These are phyloP conservation scores for Pseudopyricularia cyperi DNA, from an alignment of 2,329 filamentous ascomycete species.

Conservation along the genomic window DNA sequence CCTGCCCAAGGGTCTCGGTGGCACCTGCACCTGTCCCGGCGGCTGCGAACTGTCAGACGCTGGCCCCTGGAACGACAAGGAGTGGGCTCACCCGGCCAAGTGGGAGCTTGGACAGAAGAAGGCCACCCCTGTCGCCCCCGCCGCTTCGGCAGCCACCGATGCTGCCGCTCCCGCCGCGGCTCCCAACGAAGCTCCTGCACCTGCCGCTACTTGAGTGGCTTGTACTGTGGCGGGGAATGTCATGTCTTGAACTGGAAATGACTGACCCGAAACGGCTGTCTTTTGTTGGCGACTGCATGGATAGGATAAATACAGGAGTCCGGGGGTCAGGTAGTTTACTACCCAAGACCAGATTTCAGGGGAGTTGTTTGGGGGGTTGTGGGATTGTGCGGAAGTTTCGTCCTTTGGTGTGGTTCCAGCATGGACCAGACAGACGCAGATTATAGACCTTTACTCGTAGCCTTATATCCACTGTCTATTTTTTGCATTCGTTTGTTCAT, in stretches of 20 bases:
- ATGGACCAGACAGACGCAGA: background rate
- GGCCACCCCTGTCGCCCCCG: conserved; percentile 11
- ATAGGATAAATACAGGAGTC: background rate
- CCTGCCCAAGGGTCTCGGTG: conserved; percentile 76
- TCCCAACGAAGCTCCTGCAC: background rate
- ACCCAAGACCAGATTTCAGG: background rate
- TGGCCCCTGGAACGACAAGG: conserved; percentile 72
- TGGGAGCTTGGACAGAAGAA: conserved; percentile 34
- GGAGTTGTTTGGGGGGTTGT: background rate
- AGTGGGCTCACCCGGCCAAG: conserved; percentile 54
- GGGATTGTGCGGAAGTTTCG: background rate
- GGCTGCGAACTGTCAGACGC: conserved; percentile 80
- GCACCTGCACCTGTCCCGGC: conserved; percentile 65
- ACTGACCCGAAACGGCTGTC: background rate
- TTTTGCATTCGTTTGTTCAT: background rate
- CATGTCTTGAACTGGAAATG: background rate
- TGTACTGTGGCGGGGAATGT: background rate
- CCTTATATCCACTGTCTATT: background rate
- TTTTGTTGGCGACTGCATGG: background rate
- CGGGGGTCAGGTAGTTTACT: background rate
- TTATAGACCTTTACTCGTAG: background rate
- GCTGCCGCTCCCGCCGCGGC: conserved; percentile 15
- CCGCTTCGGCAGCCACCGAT: conserved; percentile 17
- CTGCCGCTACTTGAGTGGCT: background rate
- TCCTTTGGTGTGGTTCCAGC: too few species aligned